Evolutionary conservation across 2,329 filamentous ascomycete species (phyloP), one percentile per base, ranked within the genome.

Genomic region (Epichloe coenophiala): DNA sequence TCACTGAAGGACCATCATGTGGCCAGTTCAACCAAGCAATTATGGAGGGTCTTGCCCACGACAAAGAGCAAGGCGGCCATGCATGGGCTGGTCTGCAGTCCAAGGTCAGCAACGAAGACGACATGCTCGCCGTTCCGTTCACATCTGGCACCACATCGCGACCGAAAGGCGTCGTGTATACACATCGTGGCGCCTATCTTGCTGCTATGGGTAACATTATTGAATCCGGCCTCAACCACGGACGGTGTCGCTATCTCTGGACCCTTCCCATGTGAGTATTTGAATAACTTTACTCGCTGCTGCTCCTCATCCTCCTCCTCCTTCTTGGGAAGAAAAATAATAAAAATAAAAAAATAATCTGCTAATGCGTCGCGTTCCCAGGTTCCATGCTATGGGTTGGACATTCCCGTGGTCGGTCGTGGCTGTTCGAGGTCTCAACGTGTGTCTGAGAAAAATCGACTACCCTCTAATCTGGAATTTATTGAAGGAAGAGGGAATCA

Each of bases 331-430:
- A 9, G 2, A 12, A 3, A 11, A 41, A 11, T n/a, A n/a, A n/a
- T n/a, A n/a, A n/a, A n/a, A n/a, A n/a, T n/a, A n/a, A 17, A 17
- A 17, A n/a, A n/a, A n/a, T n/a, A 23, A 7, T 6, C 8, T 12
- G 15, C 47, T 39, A 33, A 47, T 13, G 7, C 45, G 13, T 17
- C 43, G n/a, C 48, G 54, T n/a, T 54, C 40, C 37, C 12, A 75
- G 76, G 68, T 84, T 84, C 58, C 81, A 84, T 59, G 80, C 81
- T 35, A 71, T 81, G 47, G 81, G 77, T n/a, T 93, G 87, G 88
- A 90, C 87, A 1, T 94, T 91, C 60, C 88, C 88, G 0, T 95
- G 90, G 93, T 79, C 90, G 1, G 78, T 96, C n/a, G 94, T 88
- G 11, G 88, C 89, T 1, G 89, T 93, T 4, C 77, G 93, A 54